Evolutionary conservation across 306 rosid genomes (phyloP).

Genomic region (Sphenostylis stenocarpa): DNA sequence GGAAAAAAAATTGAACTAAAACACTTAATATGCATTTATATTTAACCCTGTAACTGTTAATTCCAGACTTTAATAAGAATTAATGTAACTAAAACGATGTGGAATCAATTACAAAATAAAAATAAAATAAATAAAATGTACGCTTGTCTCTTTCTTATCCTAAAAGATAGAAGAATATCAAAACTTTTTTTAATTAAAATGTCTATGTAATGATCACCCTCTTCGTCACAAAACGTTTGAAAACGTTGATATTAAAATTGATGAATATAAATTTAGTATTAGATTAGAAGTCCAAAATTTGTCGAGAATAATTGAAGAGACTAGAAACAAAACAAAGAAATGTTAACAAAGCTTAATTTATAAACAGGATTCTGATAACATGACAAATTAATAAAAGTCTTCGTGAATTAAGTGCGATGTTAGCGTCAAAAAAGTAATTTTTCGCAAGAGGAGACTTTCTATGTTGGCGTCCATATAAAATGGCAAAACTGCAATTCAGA

Average conservation of each 20-base stretch:
- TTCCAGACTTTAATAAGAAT: too few relatives aligned
- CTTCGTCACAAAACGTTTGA: neutral
- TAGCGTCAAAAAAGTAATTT: constrained; percentile 38
- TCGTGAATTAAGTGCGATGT: neutral
- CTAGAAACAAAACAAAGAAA: neutral
- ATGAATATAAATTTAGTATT: neutral
- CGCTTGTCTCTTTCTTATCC: neutral
- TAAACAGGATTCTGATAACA: neutral
- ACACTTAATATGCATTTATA: neutral
- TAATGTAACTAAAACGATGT: neutral
- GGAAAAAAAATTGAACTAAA: neutral
- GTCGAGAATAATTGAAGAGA: neutral
- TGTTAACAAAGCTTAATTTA: neutral
- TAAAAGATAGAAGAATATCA: neutral
- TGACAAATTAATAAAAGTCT: neutral
- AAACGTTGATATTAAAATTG: neutral
- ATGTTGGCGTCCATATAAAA: constrained; percentile 32
- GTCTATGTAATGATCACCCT: neutral
- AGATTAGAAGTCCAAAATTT: neutral
- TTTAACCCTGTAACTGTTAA: too few relatives aligned
- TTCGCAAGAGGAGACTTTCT: constrained; percentile 17
- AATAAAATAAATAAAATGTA: neutral
- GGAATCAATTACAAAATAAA: neutral
- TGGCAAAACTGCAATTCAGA: neutral
- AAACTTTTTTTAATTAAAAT: neutral